Evolutionary conservation across 202 grass and related monocot genomes (phyloP), one percentile per base, ranked within the genome.

Genomic region (Zizania palustris): DNA sequence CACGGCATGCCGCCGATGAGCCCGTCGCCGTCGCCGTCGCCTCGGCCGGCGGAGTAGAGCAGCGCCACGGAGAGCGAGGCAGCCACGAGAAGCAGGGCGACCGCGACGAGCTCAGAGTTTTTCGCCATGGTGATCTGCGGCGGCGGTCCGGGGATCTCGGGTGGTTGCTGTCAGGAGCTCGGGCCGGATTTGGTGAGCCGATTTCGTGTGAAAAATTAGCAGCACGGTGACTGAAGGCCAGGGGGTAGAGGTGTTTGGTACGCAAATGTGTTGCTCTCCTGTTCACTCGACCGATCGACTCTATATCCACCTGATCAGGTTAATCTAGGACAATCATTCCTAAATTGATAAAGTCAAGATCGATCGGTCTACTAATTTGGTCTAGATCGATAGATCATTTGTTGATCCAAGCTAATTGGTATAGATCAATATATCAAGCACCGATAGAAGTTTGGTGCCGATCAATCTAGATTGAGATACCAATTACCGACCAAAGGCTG

Each of bases 181-280:
- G 50, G 9, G 3, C 42, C 45, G 28, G 28, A 51, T 64, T 28
- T 21, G 28, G 28, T 28, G 28, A 28, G 28, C 28, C 28, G 67
- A 61, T 68, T 74, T 12, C 85, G 85, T 83, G 69, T 83, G 45
- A 74, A 74, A 73, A 45, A 35, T 22, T 79, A n/a, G 60, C 44
- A 40, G 76, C 65, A 45, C n/a, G 50, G 43, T 73, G 85, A 72
- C 41, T 64, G 14, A 45, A 53, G 37, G 41, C 1, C 12, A 11
- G 20, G 6, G 45, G 6, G 45, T 28, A 9, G 54, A 4, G n/a
- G 68, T 73, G 60, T 62, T 76, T 45, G 68, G 37, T 40, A 83
- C 79, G 79, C 74, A 82, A 74, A 33, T 60, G 61, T 3, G 13
- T 66, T 60, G 18, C 22, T 13, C 48, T 51, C 48, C 9, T 45